A percentile compares a stretch with the other conserved stretches of the same genome.
These are phyloP conservation scores for Bryoerythrophyllum caledonicum DNA, from an alignment of 225 moss, liverwort and hornwort genomes.

Conservation along the genomic window DNA sequence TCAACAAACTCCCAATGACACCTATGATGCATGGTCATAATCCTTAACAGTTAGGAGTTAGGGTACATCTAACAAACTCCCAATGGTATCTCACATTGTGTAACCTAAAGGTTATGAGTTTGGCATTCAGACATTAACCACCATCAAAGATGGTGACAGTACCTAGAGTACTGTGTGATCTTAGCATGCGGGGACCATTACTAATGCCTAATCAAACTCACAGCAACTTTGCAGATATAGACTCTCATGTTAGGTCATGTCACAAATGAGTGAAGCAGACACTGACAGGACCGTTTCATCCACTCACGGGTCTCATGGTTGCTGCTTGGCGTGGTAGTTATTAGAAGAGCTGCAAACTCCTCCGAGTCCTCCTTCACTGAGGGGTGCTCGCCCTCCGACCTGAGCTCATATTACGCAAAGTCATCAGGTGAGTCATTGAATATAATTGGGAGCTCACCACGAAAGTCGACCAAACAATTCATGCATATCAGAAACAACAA, in stretches of 20 bases:
- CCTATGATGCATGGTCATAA: no score
- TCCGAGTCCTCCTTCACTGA: constrained; percentile 30
- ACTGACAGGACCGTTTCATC: constrained; percentile 9
- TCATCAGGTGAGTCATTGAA: background rate
- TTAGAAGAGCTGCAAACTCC: constrained; percentile 40
- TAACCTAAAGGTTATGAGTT: no score
- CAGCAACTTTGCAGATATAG: no score
- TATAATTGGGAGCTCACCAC: background rate
- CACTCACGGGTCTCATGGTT: constrained; percentile 50
- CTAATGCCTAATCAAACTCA: no score
- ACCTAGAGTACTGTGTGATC: no score
- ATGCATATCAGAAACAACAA: background rate
- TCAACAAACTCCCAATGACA: constrained; percentile 6
- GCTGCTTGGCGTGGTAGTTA: constrained; percentile 10
- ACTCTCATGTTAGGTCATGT: background rate
- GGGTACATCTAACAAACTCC: no score
- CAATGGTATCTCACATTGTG: no score
- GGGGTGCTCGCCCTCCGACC: constrained; percentile 27
- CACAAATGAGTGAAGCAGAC: constrained; percentile 1
- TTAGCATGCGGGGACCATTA: no score
- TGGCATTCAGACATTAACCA: no score
- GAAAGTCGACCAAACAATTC: background rate
- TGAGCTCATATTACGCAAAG: constrained; percentile 7
- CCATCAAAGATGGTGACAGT: no score
- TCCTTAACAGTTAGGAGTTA: no score